Conservation (phyloP, 176 grass and related monocot genomes). For the Thalia dealbata region DNA sequence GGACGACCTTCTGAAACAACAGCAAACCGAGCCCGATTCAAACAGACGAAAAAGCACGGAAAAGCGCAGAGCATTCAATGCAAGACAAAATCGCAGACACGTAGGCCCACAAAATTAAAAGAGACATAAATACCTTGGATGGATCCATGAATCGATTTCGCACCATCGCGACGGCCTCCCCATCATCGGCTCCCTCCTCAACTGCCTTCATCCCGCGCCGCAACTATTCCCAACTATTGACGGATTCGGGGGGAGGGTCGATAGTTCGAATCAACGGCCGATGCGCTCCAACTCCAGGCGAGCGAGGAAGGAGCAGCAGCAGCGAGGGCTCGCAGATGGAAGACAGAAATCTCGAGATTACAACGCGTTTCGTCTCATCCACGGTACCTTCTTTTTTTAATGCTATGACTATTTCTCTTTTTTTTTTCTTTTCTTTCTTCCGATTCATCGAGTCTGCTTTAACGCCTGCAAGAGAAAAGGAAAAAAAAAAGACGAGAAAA, state of each 20-base stretch:
- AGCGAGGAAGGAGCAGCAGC: too few species aligned
- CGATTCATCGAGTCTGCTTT: too few species aligned
- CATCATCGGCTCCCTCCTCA: neutral
- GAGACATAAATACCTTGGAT: neutral
- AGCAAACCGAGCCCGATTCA: neutral
- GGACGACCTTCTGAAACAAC: neutral
- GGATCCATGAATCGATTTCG: neutral
- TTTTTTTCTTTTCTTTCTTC: too few species aligned
- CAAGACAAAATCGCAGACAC: neutral
- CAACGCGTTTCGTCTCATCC: too few species aligned
- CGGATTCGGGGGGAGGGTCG: neutral
- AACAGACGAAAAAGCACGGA: neutral
- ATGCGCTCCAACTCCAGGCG: too few species aligned
- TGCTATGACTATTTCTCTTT: too few species aligned
- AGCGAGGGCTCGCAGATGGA: too few species aligned
- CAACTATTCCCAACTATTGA: neutral
- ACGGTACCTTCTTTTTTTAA: too few species aligned
- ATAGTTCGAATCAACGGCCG: neutral
- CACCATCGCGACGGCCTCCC: neutral
- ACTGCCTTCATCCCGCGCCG: neutral
- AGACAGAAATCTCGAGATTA: too few species aligned
- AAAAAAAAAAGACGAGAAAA: too few species aligned
- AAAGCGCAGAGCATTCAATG: neutral
- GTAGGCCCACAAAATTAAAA: neutral
- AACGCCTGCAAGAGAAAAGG: too few species aligned